Base-by-base conservation (phyloP, 306 rosid species). In the Ormosia semicastrata region DNA sequence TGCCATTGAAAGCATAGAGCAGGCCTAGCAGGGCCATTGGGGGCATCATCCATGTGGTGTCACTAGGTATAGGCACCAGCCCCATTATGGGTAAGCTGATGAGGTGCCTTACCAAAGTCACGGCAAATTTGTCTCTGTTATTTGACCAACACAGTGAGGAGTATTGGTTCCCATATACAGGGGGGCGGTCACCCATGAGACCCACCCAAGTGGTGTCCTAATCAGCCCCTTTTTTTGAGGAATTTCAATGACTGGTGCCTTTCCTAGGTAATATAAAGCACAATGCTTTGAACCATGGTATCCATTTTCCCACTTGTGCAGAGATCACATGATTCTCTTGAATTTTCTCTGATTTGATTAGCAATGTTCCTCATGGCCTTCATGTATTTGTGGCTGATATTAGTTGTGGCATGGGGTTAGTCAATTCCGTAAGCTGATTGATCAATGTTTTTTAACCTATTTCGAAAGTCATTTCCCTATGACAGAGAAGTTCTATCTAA, bases 181-280 rank as follows among this genome's bases (percentile, higher is more conserved):
- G 59, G 59, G 70, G 81, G 75, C 24, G 44, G 2, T 17, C 75
- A 68, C 71, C 80, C 63, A 75, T 37, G 24, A 59, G 53, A 77
- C 85, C 78, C 71, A 70, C 68, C 83, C 57, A 64, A 76, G 88
- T 84, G 87, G 71, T 71, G 71, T 84, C 86, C 86, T 73, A 52
- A 57, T 88, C 90, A 80, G 15, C 64, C 75, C 10, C 77, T 50
- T 43, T 71, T 65, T 18, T 56, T 52, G 41, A 37, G 80, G 46
- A 56, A 60, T 69, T 52, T 50, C 34, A 43, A 56, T 32, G 44
- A 29, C 52, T 8, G 0, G 5, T 58, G 64, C 44, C 66, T 76
- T 58, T 79, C 81, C 63, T 81, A 57, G 56, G 64, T 36, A 37
- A 40, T 17, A 24, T 8, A 8, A 70, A 46, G 29, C 50, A 53